These are phyloP conservation scores for Taiozyma sp. DNA, from an alignment of 1,139 yeast species.

Conservation along the genomic window DNA sequence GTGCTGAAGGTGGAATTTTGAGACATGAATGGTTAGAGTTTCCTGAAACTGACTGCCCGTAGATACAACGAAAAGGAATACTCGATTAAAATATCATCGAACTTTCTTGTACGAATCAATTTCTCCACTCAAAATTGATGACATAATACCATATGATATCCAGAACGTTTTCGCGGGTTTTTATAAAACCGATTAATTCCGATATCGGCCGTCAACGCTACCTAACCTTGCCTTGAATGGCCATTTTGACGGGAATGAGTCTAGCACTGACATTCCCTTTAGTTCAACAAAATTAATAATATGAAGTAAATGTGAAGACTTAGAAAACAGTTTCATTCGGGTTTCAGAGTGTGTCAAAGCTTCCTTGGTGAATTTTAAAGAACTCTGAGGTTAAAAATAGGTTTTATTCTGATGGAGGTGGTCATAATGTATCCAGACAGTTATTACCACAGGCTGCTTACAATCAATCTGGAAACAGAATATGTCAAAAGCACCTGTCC, in stretches of 20 bases:
- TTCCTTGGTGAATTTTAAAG: no score
- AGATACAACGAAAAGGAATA: background rate
- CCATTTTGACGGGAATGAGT: no score
- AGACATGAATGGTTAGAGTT: background rate
- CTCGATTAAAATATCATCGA: background rate
- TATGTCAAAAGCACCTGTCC: no score
- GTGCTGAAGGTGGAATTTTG: background rate
- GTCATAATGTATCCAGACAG: constrained; percentile 15
- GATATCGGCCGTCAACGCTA: background rate
- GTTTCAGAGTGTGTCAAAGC: no score
- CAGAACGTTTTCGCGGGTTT: background rate
- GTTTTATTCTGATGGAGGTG: no score
- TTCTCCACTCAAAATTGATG: background rate
- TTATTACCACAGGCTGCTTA: constrained; percentile 58
- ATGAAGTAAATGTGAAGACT: no score
- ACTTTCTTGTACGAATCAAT: background rate
- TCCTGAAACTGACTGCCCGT: background rate
- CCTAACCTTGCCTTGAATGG: no score
- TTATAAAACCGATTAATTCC: background rate
- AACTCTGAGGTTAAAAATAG: no score
- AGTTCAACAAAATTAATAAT: no score
- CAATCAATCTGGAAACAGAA: constrained; percentile 66
- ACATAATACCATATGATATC: background rate
- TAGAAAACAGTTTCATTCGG: no score
- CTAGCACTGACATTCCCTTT: no score